Percentiles rank a stretch among this genome's conserved stretches.
Evolutionary conservation across 75 land plant genomes (phyloP).

Genomic region (Pinus albicaulis): DNA sequence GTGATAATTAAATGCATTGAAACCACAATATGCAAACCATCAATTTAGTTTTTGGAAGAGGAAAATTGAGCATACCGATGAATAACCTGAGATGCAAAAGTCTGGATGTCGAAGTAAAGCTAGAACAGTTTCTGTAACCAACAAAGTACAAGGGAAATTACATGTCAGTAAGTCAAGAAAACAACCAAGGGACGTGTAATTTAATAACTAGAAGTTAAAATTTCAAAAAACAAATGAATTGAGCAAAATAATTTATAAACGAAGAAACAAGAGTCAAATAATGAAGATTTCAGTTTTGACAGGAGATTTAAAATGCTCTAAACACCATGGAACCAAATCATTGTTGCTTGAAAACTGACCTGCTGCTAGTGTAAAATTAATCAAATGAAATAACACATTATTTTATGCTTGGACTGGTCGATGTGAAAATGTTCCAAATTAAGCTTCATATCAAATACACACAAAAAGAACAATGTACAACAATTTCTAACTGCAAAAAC

Average conservation of each 20-base stretch:
- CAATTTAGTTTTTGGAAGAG: not conserved
- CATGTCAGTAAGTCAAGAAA: not conserved
- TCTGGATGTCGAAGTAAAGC: conserved; percentile 97
- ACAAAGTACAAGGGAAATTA: not conserved
- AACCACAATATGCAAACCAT: not conserved
- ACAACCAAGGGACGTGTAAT: not conserved
- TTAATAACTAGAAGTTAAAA: not conserved
- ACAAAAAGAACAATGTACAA: too few relatives aligned
- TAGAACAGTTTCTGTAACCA: conserved; percentile 75
- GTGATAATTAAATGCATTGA: not conserved
- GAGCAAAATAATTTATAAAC: not conserved
- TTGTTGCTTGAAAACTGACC: too few relatives aligned
- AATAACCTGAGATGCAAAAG: conserved; percentile 86
- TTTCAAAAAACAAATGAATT: not conserved
- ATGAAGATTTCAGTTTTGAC: not conserved
- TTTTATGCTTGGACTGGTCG: too few relatives aligned
- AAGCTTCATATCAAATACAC: too few relatives aligned
- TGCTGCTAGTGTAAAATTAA: too few relatives aligned
- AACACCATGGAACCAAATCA: not conserved
- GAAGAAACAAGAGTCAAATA: not conserved
- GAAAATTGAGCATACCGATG: conserved; percentile 56
- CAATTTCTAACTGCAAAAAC: too few relatives aligned
- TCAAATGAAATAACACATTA: too few relatives aligned
- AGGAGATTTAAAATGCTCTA: not conserved
- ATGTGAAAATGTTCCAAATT: too few relatives aligned